Percentiles rank a stretch among this genome's conserved stretches.
Conservation (phyloP, 2,329 filamentous ascomycete species). For the Hortaea werneckii region DNA sequence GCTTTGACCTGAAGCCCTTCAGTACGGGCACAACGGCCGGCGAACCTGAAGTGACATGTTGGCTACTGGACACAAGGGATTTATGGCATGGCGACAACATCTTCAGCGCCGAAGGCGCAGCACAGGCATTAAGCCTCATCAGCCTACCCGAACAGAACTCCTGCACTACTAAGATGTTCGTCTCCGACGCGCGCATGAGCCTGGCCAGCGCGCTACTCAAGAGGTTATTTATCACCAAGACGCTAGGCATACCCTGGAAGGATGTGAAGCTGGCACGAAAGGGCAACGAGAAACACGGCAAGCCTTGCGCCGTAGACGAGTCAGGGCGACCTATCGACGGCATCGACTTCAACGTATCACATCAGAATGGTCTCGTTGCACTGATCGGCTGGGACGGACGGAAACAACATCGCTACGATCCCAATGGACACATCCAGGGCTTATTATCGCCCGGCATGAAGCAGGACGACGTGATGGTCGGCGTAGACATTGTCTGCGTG, state of each 20-base stretch:
- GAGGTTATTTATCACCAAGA: conserved; percentile 54
- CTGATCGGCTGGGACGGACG: conserved; percentile 45
- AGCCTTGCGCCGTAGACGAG: conserved; percentile 40
- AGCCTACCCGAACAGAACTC: conserved; percentile 44
- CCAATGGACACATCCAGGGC: conserved; percentile 19
- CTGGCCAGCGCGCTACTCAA: conserved; percentile 66
- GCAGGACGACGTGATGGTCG: conserved; percentile 42
- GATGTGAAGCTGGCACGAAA: conserved; percentile 46
- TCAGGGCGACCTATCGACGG: conserved; percentile 27
- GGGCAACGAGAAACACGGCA: conserved; percentile 42
- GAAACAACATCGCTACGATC: conserved; percentile 15
- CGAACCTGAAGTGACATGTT: conserved; percentile 31
- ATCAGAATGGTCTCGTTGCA: conserved; percentile 66
- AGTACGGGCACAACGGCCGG: conserved; percentile 3
- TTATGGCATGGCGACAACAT: conserved; percentile 40
- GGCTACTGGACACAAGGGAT: conserved; percentile 40
- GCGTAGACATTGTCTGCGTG: conserved; percentile 67
- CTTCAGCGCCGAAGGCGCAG: conserved; percentile 30
- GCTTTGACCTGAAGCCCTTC: conserved; percentile 1
- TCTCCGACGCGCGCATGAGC: conserved; percentile 59
- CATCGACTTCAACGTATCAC: conserved; percentile 66
- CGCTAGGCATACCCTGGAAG: conserved; percentile 51
- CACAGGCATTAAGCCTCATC: conserved; percentile 33
- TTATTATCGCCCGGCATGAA: conserved; percentile 13
- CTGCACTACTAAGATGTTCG: conserved; percentile 45